Evolutionary conservation across 2,329 filamentous ascomycete species (phyloP).

Genomic region (Aureobasidium sp.): DNA sequence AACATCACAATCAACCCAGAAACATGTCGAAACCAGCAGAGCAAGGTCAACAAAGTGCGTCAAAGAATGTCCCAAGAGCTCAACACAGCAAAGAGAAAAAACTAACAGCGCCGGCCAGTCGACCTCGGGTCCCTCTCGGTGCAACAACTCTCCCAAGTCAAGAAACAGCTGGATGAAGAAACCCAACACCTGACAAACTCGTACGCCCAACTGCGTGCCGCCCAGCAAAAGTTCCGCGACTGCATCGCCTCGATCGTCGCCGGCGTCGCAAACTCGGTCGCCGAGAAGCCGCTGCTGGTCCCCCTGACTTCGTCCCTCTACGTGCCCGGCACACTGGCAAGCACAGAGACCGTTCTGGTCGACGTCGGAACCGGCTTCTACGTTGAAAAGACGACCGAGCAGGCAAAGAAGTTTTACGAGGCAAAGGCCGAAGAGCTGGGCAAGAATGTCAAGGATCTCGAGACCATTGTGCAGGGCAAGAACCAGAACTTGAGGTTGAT

Average conservation of each 20-base stretch:
- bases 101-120: slow-evolving; percentile 35
- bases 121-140: slow-evolving; percentile 71
- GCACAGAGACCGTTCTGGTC: slow-evolving; percentile 72
- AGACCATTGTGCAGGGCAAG: slow-evolving; percentile 66
- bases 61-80: too few species aligned
- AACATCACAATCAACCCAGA: background rate
- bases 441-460: slow-evolving; percentile 58
- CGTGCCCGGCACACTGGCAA: slow-evolving; percentile 73
- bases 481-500: slow-evolving; percentile 77
- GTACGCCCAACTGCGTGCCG: slow-evolving; percentile 80
- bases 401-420: slow-evolving; percentile 61
- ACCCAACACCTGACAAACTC: slow-evolving; percentile 89
- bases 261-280: slow-evolving; percentile 23
- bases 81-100: background rate
- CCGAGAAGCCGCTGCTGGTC: slow-evolving; percentile 67
- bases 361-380: slow-evolving; percentile 93
- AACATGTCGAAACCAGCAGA: slow-evolving; percentile 7
- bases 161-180: slow-evolving; percentile 94
- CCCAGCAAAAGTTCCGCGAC: slow-evolving; percentile 86
- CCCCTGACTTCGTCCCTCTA: slow-evolving; percentile 92
- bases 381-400: slow-evolving; percentile 69
- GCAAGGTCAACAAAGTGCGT: slow-evolving; percentile 8
- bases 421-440: slow-evolving; percentile 60
- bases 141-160: slow-evolving; percentile 82
- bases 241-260: slow-evolving; percentile 69